Conservation (phyloP, 2,329 filamentous ascomycete species). For the Botryotinia globosa region DNA sequence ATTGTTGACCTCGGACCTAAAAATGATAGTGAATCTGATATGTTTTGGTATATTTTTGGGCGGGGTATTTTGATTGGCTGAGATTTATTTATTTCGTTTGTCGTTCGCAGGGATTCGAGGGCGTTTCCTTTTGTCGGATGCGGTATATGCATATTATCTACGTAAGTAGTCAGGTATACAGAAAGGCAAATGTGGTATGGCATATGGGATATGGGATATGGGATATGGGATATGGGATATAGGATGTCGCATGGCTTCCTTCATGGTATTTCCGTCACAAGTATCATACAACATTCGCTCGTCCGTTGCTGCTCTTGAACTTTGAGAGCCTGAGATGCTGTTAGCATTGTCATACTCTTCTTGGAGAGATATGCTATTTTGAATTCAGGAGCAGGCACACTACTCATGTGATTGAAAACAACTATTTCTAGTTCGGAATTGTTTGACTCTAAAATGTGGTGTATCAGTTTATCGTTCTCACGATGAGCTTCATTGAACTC, state of each 20-base stretch:
- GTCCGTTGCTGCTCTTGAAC: not conserved
- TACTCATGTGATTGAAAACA: not conserved
- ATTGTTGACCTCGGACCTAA: not conserved
- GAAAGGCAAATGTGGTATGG: not conserved
- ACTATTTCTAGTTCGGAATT: not conserved
- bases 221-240: not conserved
- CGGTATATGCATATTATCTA: not conserved
- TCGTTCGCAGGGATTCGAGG: not conserved
- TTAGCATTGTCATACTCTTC: not conserved
- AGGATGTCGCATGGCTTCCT: not conserved
- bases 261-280: not conserved
- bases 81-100: not conserved
- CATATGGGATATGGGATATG: no score
- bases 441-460: not conserved
- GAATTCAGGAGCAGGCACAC: not conserved
- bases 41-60: not conserved
- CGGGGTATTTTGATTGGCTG: not conserved
- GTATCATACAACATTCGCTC: not conserved
- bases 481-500: not conserved
- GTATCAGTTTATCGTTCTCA: constrained; percentile 8
- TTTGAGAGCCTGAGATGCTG: not conserved
- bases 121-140: not conserved
- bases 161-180: not conserved
- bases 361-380: not conserved
- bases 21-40: not conserved